Evolutionary conservation across 1,284 basidiomycete genomes (phyloP).

Genomic region (Ganoderma boninense): DNA sequence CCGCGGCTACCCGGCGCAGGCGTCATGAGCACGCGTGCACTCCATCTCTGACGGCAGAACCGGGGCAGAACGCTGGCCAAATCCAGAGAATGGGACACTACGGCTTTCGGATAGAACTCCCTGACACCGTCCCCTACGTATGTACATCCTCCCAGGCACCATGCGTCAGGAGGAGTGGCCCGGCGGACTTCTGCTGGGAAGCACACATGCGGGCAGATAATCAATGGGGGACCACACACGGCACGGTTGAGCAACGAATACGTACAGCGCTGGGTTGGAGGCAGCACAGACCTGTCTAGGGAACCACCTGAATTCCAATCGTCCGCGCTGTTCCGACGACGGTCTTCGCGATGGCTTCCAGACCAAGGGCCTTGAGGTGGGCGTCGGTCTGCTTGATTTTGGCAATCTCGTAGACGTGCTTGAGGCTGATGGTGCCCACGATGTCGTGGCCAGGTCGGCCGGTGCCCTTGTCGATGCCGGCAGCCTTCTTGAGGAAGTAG

Average conservation of each 20-base stretch:
- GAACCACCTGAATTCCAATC: constrained; percentile 88
- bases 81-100: constrained; percentile 28
- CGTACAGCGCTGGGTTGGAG: constrained; percentile 32
- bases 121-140: constrained; percentile 31
- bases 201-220: constrained; percentile 25
- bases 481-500: constrained; percentile 94
- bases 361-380: constrained; percentile 82
- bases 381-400: constrained; percentile 95
- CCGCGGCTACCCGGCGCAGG: constrained; percentile 13
- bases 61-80: constrained; percentile 24
- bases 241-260: constrained; percentile 34
- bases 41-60: constrained; percentile 27
- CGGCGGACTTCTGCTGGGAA: constrained; percentile 30
- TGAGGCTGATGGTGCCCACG: constrained; percentile 88
- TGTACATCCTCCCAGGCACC: constrained; percentile 35
- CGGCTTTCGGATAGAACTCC: constrained; percentile 31
- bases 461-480: constrained; percentile 91
- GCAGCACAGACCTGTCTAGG: constrained; percentile 57
- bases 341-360: constrained; percentile 89
- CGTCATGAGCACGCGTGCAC: constrained; percentile 19
- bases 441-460: constrained; percentile 81
- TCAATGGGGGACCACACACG: constrained; percentile 29
- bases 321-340: constrained; percentile 87
- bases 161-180: constrained; percentile 26
- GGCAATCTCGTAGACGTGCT: constrained; percentile 99